Evolutionary conservation across 495 filamentous ascomycete species (phyloP).

Genomic region (Aspergillus hancockii): DNA sequence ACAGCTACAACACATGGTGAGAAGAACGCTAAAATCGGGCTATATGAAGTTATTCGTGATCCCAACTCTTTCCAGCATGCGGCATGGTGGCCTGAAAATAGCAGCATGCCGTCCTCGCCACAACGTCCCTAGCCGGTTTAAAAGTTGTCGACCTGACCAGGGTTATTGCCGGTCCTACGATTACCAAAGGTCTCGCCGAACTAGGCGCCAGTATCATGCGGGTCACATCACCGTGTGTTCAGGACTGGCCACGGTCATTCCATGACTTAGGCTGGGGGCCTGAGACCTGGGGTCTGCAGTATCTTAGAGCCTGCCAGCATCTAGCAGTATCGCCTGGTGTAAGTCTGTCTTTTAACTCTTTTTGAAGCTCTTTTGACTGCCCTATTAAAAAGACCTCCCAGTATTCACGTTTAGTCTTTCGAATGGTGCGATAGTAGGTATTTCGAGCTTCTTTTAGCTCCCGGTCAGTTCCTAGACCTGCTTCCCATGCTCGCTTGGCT

Average conservation of each 20-base stretch:
- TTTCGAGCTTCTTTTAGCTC: too few species aligned
- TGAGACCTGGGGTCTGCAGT: too few species aligned
- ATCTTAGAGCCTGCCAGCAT: too few species aligned
- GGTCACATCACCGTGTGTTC: conserved; percentile 51
- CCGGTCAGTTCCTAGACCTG: too few species aligned
- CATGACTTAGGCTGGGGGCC: not conserved
- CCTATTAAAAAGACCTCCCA: too few species aligned
- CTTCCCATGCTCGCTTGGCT: too few species aligned
- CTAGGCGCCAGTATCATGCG: conserved; percentile 62
- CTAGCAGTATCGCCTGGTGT: too few species aligned
- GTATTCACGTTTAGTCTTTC: too few species aligned
- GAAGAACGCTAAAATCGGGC: conserved; percentile 48
- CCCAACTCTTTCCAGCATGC: conserved; percentile 32
- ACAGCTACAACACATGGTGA: conserved; percentile 48
- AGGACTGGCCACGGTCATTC: conserved; percentile 39
- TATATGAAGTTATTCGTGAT: conserved; percentile 45
- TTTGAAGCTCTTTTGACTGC: too few species aligned
- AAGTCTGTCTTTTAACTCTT: too few species aligned
- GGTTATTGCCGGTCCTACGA: conserved; percentile 59
- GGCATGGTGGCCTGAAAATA: too few species aligned
- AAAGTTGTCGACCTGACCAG: conserved; percentile 60
- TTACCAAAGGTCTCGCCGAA: conserved; percentile 52
- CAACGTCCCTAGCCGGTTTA: conserved; percentile 56
- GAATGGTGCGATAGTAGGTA: too few species aligned
- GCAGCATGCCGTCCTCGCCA: conserved; percentile 22